Base-by-base conservation (phyloP, 495 filamentous ascomycete species). In the Xylona heveae region DNA sequence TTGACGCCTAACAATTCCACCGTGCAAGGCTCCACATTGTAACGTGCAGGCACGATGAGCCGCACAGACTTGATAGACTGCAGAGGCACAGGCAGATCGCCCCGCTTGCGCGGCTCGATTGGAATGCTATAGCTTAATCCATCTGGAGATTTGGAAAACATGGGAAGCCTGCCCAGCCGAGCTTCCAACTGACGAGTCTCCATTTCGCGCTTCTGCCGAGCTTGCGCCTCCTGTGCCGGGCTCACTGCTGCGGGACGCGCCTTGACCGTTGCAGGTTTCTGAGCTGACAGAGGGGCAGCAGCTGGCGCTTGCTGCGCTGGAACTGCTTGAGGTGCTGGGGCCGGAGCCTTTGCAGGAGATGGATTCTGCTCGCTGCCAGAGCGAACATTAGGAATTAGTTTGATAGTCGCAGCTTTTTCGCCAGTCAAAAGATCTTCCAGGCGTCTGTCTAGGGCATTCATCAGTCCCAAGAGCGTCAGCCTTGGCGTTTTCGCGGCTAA, bases 171-270 rank as follows among this genome's bases (percentile, higher is more conserved):
- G 18, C 72, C 66, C 53, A 92, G 66, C n/a, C 82, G 63, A 13
- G 79, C 67, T 50, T 90, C 79, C 0, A 92, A 60, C 38, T 83
- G 78, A 21, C 70, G 62, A 21, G 61, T 69, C 45, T 88, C 78
- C 28, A 55, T 46, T 7, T 68, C 58, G 30, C 81, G 61, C 33
- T 65, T 61, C 21, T 63, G 62, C 38, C 66, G 63, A n/a, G 78
- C 81, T 18, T 61, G 52, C 2, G 51, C 52, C 28, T 62, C 70
- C 42, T 81, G 59, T 27, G 71, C 62, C 5, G 45, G 45, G 0
- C 67, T 64, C 36, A 63, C 70, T 1, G 44, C 51, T 34, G 44
- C 14, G 34, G 42, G 21, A 13, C 23, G 23, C 13, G 7, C 8
- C 8, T 7, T 8, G 7, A 25, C 23, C 13, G 7, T 13, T 25